Base-by-base conservation (phyloP, 768 basidiomycete species). In the Suillus tomentosus region DNA sequence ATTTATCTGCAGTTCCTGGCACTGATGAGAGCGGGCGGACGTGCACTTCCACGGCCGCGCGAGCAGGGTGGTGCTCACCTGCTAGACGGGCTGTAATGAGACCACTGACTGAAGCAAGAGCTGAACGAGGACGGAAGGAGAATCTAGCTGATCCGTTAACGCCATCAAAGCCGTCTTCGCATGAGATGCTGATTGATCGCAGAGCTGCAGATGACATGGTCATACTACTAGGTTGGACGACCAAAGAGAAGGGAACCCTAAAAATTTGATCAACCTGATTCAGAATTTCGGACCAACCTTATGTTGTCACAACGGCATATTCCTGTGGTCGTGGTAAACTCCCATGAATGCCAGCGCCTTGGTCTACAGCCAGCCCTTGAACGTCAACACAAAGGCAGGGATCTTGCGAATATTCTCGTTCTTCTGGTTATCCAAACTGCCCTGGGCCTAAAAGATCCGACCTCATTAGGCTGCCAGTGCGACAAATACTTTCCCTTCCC, bases 81-180 rank as follows among this genome's bases (percentile, higher is more conserved):
- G 86, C 84, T 9, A 87, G 79, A 19, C 91, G 82, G 57, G 89
- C 89, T 67, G 94, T 87, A 54, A 94, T 88, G 22, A 92, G 94
- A 0, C 93, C 93, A 15, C 91, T 91, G 40, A 93, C 73, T 5
- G 92, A 92, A 9, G 89, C 86, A 22, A 93, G 74, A 3, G 87
- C 89, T 73, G 69, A 62, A 60, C 54, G 62, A 51, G 57, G n/a
- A 9, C 45, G 68, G 22, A 63, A 65, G 0, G 65, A 85, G 70
- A 93, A 94, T 27, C 86, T 80, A 2, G 90, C 91, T 3, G 90
- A 92, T 1, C 90, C 90, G 66, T 94, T 91, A 24, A 87, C 89
- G 60, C 88, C 81, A n/a, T 86, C 84, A 10, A 92, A 80, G 0
- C 57, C 27, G 1, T 78, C 79, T 57, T 89, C 86, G 65, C 86